These are phyloP conservation scores for Yamadazyma sp. DNA, from an alignment of 1,139 yeast species.

Conservation along the genomic window DNA sequence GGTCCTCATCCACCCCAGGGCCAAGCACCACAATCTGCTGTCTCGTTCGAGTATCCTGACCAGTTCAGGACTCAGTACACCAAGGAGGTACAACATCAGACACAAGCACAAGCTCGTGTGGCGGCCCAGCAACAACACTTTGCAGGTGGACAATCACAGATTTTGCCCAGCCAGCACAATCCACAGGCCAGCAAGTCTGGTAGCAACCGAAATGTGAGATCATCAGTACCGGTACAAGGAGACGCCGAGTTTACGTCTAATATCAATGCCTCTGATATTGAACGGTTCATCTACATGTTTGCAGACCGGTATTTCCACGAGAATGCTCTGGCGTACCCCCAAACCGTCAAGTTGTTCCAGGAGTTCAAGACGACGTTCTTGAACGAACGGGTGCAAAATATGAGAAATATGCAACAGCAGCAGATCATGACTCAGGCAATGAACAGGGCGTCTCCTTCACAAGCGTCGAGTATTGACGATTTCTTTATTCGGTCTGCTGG, in stretches of 20 bases:
- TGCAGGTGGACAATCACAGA: background rate
- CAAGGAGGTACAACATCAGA: conserved; percentile 23
- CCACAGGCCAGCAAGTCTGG: background rate
- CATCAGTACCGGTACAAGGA: background rate
- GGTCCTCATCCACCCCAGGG: conserved; percentile 6
- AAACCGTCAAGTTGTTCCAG: conserved; percentile 50
- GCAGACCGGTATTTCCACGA: conserved; percentile 50
- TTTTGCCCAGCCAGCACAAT: conserved; percentile 1
- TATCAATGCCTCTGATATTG: conserved; percentile 45
- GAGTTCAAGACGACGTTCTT: conserved; percentile 51
- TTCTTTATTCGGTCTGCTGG: conserved; percentile 23
- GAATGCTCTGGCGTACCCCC: conserved; percentile 46
- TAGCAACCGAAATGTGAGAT: background rate
- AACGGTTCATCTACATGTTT: conserved; percentile 47
- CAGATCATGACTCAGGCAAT: conserved; percentile 6
- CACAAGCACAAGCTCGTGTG: conserved; percentile 14
- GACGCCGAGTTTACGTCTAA: conserved; percentile 10
- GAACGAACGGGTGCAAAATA: conserved; percentile 45
- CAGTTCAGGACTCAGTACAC: conserved; percentile 28
- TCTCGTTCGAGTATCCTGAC: conserved; percentile 24
- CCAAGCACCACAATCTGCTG: background rate
- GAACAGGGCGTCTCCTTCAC: conserved; percentile 12
- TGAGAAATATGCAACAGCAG: conserved; percentile 23
- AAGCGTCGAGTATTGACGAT: conserved; percentile 33
- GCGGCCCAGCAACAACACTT: conserved; percentile 5